These are phyloP conservation scores for Candolleomyces efflorescens DNA, from an alignment of 768 basidiomycete species.

Conservation along the genomic window DNA sequence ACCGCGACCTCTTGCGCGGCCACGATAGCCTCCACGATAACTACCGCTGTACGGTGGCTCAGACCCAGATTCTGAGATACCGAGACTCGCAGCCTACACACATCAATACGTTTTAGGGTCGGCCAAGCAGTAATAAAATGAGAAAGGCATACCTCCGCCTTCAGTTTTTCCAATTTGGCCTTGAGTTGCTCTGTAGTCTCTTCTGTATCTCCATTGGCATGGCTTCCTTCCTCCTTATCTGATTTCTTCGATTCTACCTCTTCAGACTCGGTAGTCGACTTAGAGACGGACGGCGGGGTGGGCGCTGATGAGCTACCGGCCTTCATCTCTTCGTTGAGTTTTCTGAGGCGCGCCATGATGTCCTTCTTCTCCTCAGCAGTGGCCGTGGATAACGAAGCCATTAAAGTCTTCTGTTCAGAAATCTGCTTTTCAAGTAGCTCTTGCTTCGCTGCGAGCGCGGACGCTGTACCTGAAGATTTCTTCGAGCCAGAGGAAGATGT, in stretches of 20 bases:
- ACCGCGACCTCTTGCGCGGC: constrained; percentile 60
- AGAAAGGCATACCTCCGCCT: constrained; percentile 60
- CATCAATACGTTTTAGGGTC: not conserved
- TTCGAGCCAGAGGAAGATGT: constrained; percentile 10
- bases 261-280: constrained; percentile 36
- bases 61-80: constrained; percentile 51
- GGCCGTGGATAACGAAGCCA: constrained; percentile 63
- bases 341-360: constrained; percentile 71
- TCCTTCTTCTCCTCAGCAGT: constrained; percentile 71
- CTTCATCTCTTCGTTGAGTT: constrained; percentile 74
- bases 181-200: constrained; percentile 65
- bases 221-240: constrained; percentile 82
- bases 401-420: constrained; percentile 82
- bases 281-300: constrained; percentile 19
- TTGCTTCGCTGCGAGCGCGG: constrained; percentile 68
- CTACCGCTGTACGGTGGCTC: constrained; percentile 32
- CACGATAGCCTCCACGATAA: constrained; percentile 70
- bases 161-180: constrained; percentile 70
- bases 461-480: constrained; percentile 26
- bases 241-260: constrained; percentile 54
- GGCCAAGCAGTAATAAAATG: not conserved
- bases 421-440: constrained; percentile 78
- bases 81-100: constrained; percentile 67
- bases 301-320: constrained; percentile 25
- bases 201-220: constrained; percentile 42